Evolutionary conservation across 345 rosid genomes (phyloP).

Genomic region (Melaleuca quinquenervia): DNA sequence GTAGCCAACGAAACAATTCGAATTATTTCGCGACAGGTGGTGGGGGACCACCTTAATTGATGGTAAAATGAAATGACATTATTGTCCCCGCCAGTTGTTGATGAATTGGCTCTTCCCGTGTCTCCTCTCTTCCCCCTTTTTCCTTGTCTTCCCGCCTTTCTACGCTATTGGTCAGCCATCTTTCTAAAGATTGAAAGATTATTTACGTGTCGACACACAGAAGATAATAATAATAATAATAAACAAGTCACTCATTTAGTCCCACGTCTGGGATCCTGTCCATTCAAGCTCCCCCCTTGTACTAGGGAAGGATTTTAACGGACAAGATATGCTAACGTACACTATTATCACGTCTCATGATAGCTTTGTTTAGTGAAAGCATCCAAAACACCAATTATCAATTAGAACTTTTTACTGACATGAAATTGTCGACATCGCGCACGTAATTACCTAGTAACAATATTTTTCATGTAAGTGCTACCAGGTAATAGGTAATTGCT

Average conservation of each 20-base stretch:
- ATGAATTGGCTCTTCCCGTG: neutral
- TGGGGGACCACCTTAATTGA: neutral
- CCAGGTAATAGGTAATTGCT: neutral
- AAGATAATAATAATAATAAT: neutral
- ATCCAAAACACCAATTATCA: accelerated
- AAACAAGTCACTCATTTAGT: accelerated
- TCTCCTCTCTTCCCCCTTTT: neutral
- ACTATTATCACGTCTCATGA: no score
- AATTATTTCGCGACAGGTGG: neutral
- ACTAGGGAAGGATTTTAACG: no score
- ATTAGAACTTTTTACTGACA: neutral
- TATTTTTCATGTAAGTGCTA: neutral
- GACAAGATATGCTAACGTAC: no score
- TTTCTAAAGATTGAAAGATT: neutral
- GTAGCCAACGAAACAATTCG: neutral
- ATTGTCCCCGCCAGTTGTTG: neutral
- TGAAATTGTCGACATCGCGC: neutral
- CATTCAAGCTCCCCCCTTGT: no score
- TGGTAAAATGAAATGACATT: neutral
- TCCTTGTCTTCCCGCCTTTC: neutral
- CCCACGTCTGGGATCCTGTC: no score
- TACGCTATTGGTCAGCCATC: neutral
- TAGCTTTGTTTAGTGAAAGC: no score
- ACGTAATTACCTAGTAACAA: accelerated
- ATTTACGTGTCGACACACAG: neutral